A percentile compares a stretch with the other conserved stretches of the same genome.
phyloP scores from a whole-genome alignment of 352 stramenopile species.

The Thalassiosira delicatula region DNA sequence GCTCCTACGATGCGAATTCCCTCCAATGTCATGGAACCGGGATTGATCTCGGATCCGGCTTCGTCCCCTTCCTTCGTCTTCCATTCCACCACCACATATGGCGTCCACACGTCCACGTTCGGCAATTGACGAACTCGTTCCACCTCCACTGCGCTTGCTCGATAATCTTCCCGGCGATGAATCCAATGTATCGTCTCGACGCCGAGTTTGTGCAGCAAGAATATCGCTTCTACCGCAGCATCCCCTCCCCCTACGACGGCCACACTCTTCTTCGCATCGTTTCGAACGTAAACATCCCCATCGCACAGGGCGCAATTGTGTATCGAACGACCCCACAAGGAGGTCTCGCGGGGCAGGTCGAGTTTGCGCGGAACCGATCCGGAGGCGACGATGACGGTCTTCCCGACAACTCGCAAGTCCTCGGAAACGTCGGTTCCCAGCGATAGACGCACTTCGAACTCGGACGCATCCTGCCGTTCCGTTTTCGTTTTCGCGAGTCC shows the following conservation, averaged over 20 bases:
- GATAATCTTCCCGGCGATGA: slow-evolving; percentile 64
- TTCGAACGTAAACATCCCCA: slow-evolving; percentile 51
- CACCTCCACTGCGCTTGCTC: slow-evolving; percentile 51
- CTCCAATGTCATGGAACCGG: slow-evolving; percentile 44
- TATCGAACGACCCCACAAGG: slow-evolving; percentile 70
- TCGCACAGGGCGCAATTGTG: slow-evolving; percentile 85
- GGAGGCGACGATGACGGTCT: slow-evolving; percentile 78
- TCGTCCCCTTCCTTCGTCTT: slow-evolving; percentile 40
- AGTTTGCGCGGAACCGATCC: slow-evolving; percentile 72
- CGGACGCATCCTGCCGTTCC: neutral
- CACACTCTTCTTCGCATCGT: slow-evolving; percentile 50
- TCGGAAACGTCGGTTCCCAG: neutral
- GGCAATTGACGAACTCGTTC: slow-evolving; percentile 39
- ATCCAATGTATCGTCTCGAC: slow-evolving; percentile 55
- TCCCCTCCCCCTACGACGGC: slow-evolving; percentile 77
- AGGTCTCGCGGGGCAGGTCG: slow-evolving; percentile 65
- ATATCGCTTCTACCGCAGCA: slow-evolving; percentile 75
- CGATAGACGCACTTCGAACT: neutral
- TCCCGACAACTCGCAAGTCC: slow-evolving; percentile 33
- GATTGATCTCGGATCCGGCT: slow-evolving; percentile 7
- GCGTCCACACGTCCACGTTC: slow-evolving; percentile 65
- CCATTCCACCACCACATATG: slow-evolving; percentile 67
- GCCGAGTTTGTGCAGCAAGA: slow-evolving; percentile 58
- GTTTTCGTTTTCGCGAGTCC: slow-evolving; percentile 5
- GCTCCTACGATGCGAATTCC: slow-evolving; percentile 60